Evolutionary conservation across 2,329 filamentous ascomycete genomes (phyloP).

Genomic region (Coccinonectria pachysandricola): DNA sequence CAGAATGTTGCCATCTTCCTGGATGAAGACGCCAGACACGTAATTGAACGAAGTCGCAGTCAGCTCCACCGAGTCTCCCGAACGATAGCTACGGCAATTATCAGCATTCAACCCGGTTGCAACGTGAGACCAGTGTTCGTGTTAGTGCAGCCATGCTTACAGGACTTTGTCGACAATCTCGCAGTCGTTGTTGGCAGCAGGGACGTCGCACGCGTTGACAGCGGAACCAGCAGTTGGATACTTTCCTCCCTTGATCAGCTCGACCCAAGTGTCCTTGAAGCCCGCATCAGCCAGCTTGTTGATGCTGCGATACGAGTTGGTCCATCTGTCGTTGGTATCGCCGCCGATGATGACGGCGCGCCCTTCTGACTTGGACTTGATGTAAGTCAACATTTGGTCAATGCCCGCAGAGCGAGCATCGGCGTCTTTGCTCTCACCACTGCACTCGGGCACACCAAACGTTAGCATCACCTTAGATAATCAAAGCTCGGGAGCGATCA

Average conservation of each 20-base stretch:
- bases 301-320: slow-evolving; percentile 29
- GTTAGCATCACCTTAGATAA: no score
- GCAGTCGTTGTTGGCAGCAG: slow-evolving; percentile 41
- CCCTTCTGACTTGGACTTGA: slow-evolving; percentile 43
- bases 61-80: slow-evolving; percentile 35
- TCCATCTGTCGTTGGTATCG: slow-evolving; percentile 57
- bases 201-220: slow-evolving; percentile 43
- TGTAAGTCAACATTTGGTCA: slow-evolving; percentile 47
- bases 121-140: neutral
- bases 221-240: slow-evolving; percentile 31
- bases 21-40: slow-evolving; percentile 44
- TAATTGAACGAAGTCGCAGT: slow-evolving; percentile 43
- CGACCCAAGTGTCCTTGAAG: slow-evolving; percentile 50
- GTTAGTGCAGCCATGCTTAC: slow-evolving; percentile 6
- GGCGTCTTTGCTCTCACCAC: slow-evolving; percentile 37
- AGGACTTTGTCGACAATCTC: slow-evolving; percentile 60
- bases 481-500: no score
- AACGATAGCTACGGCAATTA: slow-evolving; percentile 32
- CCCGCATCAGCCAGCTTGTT: slow-evolving; percentile 42
- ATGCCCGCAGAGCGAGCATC: slow-evolving; percentile 48
- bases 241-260: slow-evolving; percentile 38
- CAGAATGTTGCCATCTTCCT: slow-evolving; percentile 44
- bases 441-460: no score
- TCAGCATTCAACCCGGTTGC: slow-evolving; percentile 1
- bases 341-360: slow-evolving; percentile 55